phyloP scores from a whole-genome alignment of 2,329 filamentous ascomycete species.

The Cadophora gregata region DNA sequence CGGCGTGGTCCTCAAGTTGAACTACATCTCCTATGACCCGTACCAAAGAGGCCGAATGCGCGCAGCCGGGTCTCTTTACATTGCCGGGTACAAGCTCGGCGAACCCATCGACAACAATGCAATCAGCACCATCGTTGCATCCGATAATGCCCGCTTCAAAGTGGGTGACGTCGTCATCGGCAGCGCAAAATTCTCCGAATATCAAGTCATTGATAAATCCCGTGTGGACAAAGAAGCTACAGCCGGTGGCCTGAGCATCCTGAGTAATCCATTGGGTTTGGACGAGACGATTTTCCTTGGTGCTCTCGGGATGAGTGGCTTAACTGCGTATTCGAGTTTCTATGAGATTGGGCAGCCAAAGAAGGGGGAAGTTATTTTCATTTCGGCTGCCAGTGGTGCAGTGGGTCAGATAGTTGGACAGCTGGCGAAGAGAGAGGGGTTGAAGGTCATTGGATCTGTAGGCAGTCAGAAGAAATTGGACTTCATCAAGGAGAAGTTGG shows the following conservation, averaged over 20 bases:
- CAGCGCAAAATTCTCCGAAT: conserved; percentile 67
- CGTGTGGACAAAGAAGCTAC: conserved; percentile 46
- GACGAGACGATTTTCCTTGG: conserved; percentile 73
- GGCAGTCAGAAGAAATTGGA: conserved; percentile 76
- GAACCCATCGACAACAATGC: conserved; percentile 67
- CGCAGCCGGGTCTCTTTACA: conserved; percentile 46
- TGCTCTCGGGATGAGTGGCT: conserved; percentile 75
- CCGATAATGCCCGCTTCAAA: conserved; percentile 64
- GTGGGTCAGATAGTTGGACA: conserved; percentile 79
- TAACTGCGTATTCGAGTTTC: conserved; percentile 75
- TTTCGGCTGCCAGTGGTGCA: conserved; percentile 74
- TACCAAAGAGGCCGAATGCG: conserved; percentile 85
- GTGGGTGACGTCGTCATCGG: conserved; percentile 70
- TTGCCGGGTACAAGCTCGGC: conserved; percentile 61
- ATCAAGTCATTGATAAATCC: conserved; percentile 59
- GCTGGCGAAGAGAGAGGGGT: conserved; percentile 75
- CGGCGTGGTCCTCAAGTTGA: conserved; percentile 70
- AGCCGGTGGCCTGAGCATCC: conserved; percentile 51
- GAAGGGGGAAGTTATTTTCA: conserved; percentile 78
- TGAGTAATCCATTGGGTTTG: conserved; percentile 72
- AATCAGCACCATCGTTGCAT: conserved; percentile 73
- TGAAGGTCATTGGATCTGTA: conserved; percentile 74
- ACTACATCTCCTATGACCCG: conserved; percentile 80
- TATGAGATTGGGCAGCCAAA: conserved; percentile 77
- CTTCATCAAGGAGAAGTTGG: conserved; percentile 73